Percentiles rank a stretch among this genome's conserved stretches.
These are phyloP conservation scores for Neurospora terricola DNA, from an alignment of 495 filamentous ascomycete species.

Conservation along the genomic window DNA sequence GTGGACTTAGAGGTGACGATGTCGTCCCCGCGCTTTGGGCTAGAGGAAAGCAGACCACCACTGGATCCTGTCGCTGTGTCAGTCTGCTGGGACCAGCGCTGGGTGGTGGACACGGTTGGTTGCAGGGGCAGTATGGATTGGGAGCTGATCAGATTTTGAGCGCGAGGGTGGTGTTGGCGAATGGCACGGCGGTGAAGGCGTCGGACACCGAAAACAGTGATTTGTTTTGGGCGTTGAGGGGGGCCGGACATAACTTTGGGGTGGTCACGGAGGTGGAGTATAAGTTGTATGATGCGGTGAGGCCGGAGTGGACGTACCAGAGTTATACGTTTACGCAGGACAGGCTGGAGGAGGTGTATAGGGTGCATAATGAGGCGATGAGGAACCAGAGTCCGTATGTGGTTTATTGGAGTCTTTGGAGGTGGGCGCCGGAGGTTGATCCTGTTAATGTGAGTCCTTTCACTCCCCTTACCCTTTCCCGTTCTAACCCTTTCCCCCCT, in stretches of 20 bases:
- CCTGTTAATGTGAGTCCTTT: constrained; percentile 22
- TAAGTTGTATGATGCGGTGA: constrained; percentile 38
- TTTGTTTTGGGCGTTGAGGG: constrained; percentile 47
- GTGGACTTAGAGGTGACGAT: constrained; percentile 27
- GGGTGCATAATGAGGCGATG: constrained; percentile 28
- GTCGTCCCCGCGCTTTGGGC: constrained; percentile 23
- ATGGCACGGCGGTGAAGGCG: constrained; percentile 36
- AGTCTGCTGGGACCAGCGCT: constrained; percentile 41
- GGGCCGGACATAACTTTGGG: constrained; percentile 55
- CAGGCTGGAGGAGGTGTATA: constrained; percentile 41
- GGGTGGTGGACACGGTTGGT: constrained; percentile 51
- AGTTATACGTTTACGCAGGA: constrained; percentile 35
- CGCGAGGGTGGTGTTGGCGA: constrained; percentile 42
- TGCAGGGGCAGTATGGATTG: constrained; percentile 50
- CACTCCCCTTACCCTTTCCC: background rate
- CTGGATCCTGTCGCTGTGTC: constrained; percentile 46
- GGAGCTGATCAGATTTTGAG: constrained; percentile 45
- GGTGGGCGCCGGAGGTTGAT: constrained; percentile 28
- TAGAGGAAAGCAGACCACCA: constrained; percentile 31
- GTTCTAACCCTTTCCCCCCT: background rate
- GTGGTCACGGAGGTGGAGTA: constrained; percentile 40
- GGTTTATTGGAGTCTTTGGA: constrained; percentile 38
- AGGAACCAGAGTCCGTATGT: constrained; percentile 24
- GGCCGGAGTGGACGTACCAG: constrained; percentile 27
- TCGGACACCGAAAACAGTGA: constrained; percentile 25